Conservation (phyloP, 768 basidiomycete genomes). For the Russula sp. region DNA sequence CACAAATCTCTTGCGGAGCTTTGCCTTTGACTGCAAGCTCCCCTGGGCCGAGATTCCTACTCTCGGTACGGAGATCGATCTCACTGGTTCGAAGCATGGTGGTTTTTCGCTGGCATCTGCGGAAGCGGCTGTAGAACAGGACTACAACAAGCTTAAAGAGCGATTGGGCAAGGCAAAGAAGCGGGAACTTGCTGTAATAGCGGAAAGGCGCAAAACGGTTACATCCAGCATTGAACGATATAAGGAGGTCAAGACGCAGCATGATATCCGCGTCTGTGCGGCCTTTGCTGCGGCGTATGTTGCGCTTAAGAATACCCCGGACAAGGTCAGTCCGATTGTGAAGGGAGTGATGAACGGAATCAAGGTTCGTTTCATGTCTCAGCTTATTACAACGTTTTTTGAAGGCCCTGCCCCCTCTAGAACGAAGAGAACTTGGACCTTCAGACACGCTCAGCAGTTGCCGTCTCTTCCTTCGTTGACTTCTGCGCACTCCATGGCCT, state of each 20-base stretch:
- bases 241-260: slow-evolving; percentile 71
- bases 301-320: slow-evolving; percentile 76
- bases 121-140: slow-evolving; percentile 56
- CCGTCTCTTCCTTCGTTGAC: slow-evolving; percentile 83
- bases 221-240: slow-evolving; percentile 72
- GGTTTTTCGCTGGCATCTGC: slow-evolving; percentile 80
- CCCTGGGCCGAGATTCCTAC: slow-evolving; percentile 71
- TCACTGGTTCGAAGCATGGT: slow-evolving; percentile 53
- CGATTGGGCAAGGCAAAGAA: slow-evolving; percentile 74
- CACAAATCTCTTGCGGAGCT: slow-evolving; percentile 71
- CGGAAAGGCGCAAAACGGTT: slow-evolving; percentile 68
- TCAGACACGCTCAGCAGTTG: slow-evolving; percentile 80
- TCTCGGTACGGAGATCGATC: slow-evolving; percentile 72
- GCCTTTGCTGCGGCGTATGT: slow-evolving; percentile 90
- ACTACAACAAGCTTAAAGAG: slow-evolving; percentile 71
- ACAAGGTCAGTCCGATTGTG: slow-evolving; percentile 93
- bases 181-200: slow-evolving; percentile 62
- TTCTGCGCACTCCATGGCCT: slow-evolving; percentile 73
- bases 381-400: no score
- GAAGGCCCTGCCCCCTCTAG: slow-evolving; percentile 33
- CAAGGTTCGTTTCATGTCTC: slow-evolving; percentile 51
- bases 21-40: slow-evolving; percentile 83
- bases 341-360: slow-evolving; percentile 97
- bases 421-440: slow-evolving; percentile 85
- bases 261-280: slow-evolving; percentile 84